Conservation (phyloP, 2,329 filamentous ascomycete species). For the Fusarium torreyae region DNA sequence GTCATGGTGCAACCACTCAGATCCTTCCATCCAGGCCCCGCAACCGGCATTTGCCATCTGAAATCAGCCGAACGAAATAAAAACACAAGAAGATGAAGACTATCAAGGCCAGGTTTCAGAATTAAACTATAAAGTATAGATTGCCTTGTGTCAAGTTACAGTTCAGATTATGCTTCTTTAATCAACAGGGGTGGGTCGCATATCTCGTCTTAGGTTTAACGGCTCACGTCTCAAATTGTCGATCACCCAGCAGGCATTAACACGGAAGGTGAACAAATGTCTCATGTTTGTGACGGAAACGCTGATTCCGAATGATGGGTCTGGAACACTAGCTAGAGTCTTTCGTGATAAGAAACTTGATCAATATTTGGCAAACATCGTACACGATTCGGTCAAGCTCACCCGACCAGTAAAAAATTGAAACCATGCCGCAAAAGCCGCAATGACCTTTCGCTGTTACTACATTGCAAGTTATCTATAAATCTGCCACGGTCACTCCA, state of each 20-base stretch:
- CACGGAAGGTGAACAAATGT: slow-evolving; percentile 8
- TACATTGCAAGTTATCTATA: too few relatives aligned
- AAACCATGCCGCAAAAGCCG: too few relatives aligned
- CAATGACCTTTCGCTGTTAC: too few relatives aligned
- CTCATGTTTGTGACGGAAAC: slow-evolving; percentile 25
- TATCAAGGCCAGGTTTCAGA: slow-evolving; percentile 1
- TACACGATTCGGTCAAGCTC: too few relatives aligned
- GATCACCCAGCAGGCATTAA: slow-evolving; percentile 25
- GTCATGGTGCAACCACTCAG: not conserved
- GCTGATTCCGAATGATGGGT: not conserved
- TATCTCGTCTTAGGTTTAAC: not conserved
- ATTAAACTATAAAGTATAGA: not conserved
- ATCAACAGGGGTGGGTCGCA: slow-evolving; percentile 24
- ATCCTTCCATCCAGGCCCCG: not conserved
- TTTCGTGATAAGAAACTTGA: too few relatives aligned
- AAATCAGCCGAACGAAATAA: not conserved
- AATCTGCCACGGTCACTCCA: too few relatives aligned
- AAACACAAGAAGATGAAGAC: not conserved
- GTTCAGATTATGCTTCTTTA: slow-evolving; percentile 34
- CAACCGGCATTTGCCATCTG: not conserved
- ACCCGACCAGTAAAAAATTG: too few relatives aligned
- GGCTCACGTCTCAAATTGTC: slow-evolving; percentile 12
- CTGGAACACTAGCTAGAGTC: too few relatives aligned
- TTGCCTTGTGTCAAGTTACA: slow-evolving; percentile 6
- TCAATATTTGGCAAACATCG: too few relatives aligned